Evolutionary conservation across 2,329 filamentous ascomycete genomes (phyloP).

Genomic region (Mycosphaerelloides madeirae): DNA sequence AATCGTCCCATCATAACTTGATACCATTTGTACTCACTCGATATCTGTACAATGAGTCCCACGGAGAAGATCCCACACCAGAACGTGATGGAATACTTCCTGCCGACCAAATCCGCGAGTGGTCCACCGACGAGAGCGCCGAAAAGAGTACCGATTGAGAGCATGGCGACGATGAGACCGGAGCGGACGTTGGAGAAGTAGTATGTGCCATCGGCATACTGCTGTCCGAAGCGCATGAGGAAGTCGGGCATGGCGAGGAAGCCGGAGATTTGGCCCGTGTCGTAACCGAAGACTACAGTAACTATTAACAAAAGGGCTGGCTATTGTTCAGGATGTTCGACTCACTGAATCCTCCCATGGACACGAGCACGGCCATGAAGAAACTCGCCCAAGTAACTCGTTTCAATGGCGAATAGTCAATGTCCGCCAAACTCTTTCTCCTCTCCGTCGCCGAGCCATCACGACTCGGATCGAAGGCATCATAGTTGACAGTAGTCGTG

Average conservation of each 20-base stretch:
- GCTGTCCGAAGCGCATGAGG: conserved; percentile 49
- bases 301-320: conserved; percentile 30
- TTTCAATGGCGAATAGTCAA: conserved; percentile 16
- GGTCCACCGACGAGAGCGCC: conserved; percentile 55
- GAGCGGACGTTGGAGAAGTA: conserved; percentile 56
- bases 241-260: conserved; percentile 59
- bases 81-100: conserved; percentile 56
- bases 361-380: conserved; percentile 33
- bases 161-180: conserved; percentile 58
- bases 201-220: conserved; percentile 10
- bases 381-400: conserved; percentile 21
- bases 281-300: conserved; percentile 22
- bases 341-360: conserved; percentile 33
- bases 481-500: conserved; percentile 13
- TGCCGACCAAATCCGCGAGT: conserved; percentile 58
- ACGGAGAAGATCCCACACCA: conserved; percentile 60
- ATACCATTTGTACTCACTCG: conserved; percentile 53
- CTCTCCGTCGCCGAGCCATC: conserved; percentile 8
- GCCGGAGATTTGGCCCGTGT: conserved; percentile 57
- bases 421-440: conserved; percentile 9
- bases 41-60: conserved; percentile 62
- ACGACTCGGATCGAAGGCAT: conserved; percentile 12
- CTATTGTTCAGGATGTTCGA: no score
- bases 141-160: conserved; percentile 54
- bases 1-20: conserved; percentile 62